Percentiles rank a stretch among this genome's conserved stretches.
Conservation (phyloP, 2,329 filamentous ascomycete species). For the Dissoconium aciculare region DNA sequence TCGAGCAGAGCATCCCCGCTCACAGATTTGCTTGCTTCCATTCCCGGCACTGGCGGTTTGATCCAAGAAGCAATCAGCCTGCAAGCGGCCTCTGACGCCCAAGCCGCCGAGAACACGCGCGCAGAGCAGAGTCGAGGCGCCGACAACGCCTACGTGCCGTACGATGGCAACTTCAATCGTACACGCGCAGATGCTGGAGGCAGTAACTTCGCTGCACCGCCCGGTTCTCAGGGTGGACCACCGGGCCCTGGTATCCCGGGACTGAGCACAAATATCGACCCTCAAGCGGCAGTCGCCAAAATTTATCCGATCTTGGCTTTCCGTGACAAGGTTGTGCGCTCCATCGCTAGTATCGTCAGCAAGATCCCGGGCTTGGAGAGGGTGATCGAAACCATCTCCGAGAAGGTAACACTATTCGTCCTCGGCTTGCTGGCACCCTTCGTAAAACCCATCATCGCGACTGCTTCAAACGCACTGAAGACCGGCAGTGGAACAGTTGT, state of each 20-base stretch:
- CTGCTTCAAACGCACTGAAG: slow-evolving; percentile 72
- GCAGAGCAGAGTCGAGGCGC: slow-evolving; percentile 9
- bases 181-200: slow-evolving; percentile 12
- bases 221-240: slow-evolving; percentile 26
- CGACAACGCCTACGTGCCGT: slow-evolving; percentile 10
- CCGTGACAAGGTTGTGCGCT: slow-evolving; percentile 81
- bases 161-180: slow-evolving; percentile 11
- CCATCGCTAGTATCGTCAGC: slow-evolving; percentile 69
- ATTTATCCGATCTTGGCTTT: slow-evolving; percentile 94
- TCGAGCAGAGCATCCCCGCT: slow-evolving; percentile 31
- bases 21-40: slow-evolving; percentile 56
- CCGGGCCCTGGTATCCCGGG: slow-evolving; percentile 46
- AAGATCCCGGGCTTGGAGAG: slow-evolving; percentile 84
- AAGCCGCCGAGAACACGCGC: slow-evolving; percentile 28
- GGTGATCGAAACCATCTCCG: slow-evolving; percentile 84
- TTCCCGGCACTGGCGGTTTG: slow-evolving; percentile 45
- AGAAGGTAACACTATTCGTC: slow-evolving; percentile 83
- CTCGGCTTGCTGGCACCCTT: slow-evolving; percentile 84
- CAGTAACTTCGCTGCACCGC: slow-evolving; percentile 15
- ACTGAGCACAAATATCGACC: slow-evolving; percentile 64
- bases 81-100: slow-evolving; percentile 34
- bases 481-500: slow-evolving; percentile 62
- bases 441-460: slow-evolving; percentile 77
- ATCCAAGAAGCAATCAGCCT: slow-evolving; percentile 33
- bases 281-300: slow-evolving; percentile 35